Base-by-base conservation (phyloP, 371 early-diverging fungal genomes). In the Saksenaea oblongispora region DNA sequence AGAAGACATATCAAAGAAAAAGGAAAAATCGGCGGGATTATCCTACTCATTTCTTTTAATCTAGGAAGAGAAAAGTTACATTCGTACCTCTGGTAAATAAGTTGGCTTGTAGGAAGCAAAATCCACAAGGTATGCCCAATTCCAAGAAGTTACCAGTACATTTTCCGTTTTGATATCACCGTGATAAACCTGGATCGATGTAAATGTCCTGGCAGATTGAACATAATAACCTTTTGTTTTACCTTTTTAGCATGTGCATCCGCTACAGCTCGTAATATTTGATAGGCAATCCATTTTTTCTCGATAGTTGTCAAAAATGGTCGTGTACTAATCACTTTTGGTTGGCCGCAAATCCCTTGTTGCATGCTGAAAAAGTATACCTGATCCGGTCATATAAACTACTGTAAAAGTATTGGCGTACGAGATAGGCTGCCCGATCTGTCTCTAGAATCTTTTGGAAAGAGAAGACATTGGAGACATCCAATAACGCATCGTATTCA, bases 341-440 rank as follows among this genome's bases (percentile, higher is more conserved):
- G 27, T 47, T 39, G 27, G 34, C 10, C 5, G 10, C 31, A 54
- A 47, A 10, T 47, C 22, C 51, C 22, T 47, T 17, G n/a, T 4
- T 47, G n/a, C 22, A 22, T 10, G 22, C 18, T 18, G 22, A 5
- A 47, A 47, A 22, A 7, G n/a, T 15, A 35, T 69, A 92, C 94
- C 93, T 92, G 59, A 97, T 94, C 4, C 97, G 87, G 74, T 98
- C 98, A 58, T 98, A 98, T 28, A 98, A 84, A 75, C 90, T 95
- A 69, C 89, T 87, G 55, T 90, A 90, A 51, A 96, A 75, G 69
- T 89, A 93, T 71, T 94, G 96, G 11, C 98, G 85, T 56, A 95
- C 82, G 47, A 95, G 64, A 60, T 95, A 98, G 4, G 92, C 94
- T 2, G 96, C 96, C 28, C 86, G 82, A 8, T 94, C 94, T 0